Base-by-base conservation (phyloP, 1,139 yeast species). In the Yamadazyma diospyri region DNA sequence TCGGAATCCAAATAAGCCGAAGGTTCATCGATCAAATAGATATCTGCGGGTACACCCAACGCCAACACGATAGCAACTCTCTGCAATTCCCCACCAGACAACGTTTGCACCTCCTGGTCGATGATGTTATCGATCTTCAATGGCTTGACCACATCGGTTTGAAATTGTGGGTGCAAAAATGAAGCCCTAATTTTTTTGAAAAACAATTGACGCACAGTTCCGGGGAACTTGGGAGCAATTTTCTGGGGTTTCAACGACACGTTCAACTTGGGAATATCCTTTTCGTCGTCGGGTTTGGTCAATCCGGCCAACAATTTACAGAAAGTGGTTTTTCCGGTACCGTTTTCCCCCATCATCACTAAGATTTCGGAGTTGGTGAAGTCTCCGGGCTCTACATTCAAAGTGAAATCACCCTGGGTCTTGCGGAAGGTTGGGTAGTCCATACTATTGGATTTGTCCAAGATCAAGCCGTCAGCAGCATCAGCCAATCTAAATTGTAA, bases 341-440 rank as follows among this genome's bases (percentile, higher is more conserved):
- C 98, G 61, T 92, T 92, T 69, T 92, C 98, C 59, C 98, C 98
- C 95, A 92, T 89, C 97, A 92, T 87, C 39, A 92, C 98, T 55
- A 92, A 76, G 51, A 92, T 92, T 69, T 92, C 98, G 27, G 97
- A 86, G 61, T 92, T 95, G 39, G 95, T 83, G 65, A 89, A 92
- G 41, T 84, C 92, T 66, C 98, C 98, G 27, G 76, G 58, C 55
- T 85, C 82, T 42, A 94, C 82, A 41, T 64, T 69, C 59, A 92
- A 74, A 53, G 76, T 78, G 83, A 92, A 92, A 62, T 88, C 97
- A 54, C 98, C 98, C 72, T 88, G 89, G 31, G 97, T 88, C 72
- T 87, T 89, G 37, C 62, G 55, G 94, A 92, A 83, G 23, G 68
- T 48, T 37, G 96, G 96, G 58, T 92, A 92, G 29, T 66, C 59